A percentile compares a stretch with the other conserved stretches of the same genome.
Conservation (phyloP, 305 asterid genomes). For the Solanum hybrid region DNA sequence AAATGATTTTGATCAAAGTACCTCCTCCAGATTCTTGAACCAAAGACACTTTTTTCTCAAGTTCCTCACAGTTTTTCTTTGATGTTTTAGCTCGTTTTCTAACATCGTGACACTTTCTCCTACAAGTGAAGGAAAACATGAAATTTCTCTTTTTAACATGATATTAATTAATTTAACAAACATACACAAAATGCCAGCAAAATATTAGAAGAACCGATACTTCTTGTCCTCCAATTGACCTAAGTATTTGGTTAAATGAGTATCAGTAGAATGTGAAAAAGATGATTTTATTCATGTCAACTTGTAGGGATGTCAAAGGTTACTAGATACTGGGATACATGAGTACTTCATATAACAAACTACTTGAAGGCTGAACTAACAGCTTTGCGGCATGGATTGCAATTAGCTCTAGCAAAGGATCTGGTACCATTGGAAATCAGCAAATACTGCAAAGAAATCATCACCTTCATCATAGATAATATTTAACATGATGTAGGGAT, state of each 20-base stretch:
- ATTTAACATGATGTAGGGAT: neutral
- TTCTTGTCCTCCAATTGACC: neutral
- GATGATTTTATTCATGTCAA: no score
- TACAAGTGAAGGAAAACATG: neutral
- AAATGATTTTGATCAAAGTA: no score
- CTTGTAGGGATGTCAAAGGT: neutral
- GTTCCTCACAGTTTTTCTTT: neutral
- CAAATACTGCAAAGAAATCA: neutral
- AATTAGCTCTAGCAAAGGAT: neutral
- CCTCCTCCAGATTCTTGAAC: neutral
- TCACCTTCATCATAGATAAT: neutral
- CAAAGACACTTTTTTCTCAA: neutral
- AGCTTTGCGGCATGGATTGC: neutral
- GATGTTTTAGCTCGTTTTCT: neutral
- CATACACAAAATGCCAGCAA: neutral
- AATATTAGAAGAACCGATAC: neutral
- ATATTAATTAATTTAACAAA: no score
- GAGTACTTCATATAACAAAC: neutral
- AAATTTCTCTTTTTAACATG: neutral
- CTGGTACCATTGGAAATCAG: neutral
- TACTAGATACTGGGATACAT: neutral
- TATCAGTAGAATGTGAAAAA: neutral
- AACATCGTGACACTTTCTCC: neutral
- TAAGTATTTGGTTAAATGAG: neutral
- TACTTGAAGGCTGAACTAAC: neutral